Percentiles rank a stretch among this genome's conserved stretches.
phyloP scores from a whole-genome alignment of 2,329 filamentous ascomycete species.

The Didymella arachidicola region DNA sequence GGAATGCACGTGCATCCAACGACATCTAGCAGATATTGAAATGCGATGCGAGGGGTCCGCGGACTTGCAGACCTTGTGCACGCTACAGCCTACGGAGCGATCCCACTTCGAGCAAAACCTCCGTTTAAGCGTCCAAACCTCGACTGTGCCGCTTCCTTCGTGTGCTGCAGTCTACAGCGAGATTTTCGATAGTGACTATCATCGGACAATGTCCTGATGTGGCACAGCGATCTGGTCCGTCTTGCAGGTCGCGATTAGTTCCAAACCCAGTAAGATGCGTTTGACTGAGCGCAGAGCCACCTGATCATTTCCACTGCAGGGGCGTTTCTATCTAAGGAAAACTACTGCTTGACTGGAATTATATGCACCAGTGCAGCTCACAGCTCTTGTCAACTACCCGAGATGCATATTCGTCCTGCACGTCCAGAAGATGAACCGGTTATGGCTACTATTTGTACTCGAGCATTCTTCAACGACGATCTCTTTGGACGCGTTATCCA shows the following conservation, averaged over 20 bases:
- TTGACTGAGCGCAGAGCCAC: too few species aligned
- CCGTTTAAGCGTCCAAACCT: background rate
- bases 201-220: background rate
- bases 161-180: background rate
- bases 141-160: background rate
- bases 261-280: background rate
- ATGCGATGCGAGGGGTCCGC: background rate
- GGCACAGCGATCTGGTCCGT: background rate
- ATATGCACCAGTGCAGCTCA: background rate
- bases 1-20: background rate
- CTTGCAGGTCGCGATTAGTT: background rate
- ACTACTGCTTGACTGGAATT: too few species aligned
- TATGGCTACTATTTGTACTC: slow-evolving; percentile 30
- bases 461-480: slow-evolving; percentile 44
- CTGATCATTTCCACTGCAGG: too few species aligned
- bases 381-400: background rate
- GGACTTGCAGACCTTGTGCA: background rate
- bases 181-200: background rate
- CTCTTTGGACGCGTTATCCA: slow-evolving; percentile 41
- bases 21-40: background rate
- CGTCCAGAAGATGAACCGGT: slow-evolving; percentile 24
- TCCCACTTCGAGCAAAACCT: background rate
- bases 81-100: background rate
- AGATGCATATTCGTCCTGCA: background rate
- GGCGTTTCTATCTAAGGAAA: too few species aligned